These are phyloP conservation scores for Hamigera avellanea DNA, from an alignment of 495 filamentous ascomycete genomes.

Conservation along the genomic window DNA sequence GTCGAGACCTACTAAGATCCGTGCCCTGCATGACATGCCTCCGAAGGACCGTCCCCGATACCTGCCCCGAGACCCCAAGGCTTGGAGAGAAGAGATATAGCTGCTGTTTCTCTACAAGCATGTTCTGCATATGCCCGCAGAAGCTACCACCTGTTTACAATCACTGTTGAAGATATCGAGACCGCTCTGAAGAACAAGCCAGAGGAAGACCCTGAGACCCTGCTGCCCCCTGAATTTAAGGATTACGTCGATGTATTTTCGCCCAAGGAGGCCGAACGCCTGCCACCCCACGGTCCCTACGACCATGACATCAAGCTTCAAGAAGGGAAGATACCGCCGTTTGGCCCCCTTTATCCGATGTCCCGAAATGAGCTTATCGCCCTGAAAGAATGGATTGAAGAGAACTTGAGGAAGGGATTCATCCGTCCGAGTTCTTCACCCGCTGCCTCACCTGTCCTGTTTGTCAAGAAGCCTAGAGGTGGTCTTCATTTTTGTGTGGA, in stretches of 20 bases:
- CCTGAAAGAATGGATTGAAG: no score
- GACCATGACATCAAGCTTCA: constrained; percentile 1
- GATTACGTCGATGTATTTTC: neutral
- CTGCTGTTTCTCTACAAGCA: neutral
- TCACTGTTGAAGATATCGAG: neutral
- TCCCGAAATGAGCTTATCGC: no score
- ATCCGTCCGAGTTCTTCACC: constrained; percentile 7
- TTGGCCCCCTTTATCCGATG: neutral
- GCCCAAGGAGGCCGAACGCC: neutral
- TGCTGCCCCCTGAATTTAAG: neutral
- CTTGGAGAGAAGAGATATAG: neutral
- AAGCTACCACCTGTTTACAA: neutral
- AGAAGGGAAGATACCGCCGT: neutral
- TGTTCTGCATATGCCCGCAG: neutral
- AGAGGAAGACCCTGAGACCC: neutral
- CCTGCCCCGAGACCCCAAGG: neutral
- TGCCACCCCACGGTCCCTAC: neutral
- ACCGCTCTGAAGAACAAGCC: neutral
- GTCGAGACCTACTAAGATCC: no score
- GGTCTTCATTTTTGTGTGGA: constrained; percentile 31
- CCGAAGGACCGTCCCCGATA: neutral
- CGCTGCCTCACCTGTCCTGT: constrained; percentile 18
- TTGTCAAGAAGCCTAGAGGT: constrained; percentile 21
- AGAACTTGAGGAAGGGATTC: no score
- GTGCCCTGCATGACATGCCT: no score